Percentiles rank a stretch among this genome's conserved stretches.
These are phyloP conservation scores for Hypoxylon crocopeplum DNA, from an alignment of 495 filamentous ascomycete genomes.

Conservation along the genomic window DNA sequence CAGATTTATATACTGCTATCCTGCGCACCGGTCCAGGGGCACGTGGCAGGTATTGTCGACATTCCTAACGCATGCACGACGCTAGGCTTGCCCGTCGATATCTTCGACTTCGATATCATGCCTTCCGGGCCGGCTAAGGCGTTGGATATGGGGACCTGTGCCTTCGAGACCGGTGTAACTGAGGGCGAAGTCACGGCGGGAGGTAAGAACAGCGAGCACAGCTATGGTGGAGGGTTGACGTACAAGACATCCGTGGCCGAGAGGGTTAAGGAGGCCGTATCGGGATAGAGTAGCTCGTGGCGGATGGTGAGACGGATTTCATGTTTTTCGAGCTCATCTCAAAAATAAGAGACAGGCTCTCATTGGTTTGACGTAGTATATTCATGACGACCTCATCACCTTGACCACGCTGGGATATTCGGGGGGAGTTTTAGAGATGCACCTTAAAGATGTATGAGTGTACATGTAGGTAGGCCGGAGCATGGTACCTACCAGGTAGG, in stretches of 20 bases:
- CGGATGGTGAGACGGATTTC: too few relatives aligned
- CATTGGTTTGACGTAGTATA: too few relatives aligned
- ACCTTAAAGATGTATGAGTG: too few relatives aligned
- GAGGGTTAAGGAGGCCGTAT: constrained; percentile 18
- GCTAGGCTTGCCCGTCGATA: constrained; percentile 89
- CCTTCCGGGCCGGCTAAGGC: constrained; percentile 66
- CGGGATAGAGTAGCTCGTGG: neutral
- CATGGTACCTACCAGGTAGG: too few relatives aligned
- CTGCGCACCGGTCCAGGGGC: constrained; percentile 89
- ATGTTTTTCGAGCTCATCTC: too few relatives aligned
- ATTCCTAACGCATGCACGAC: constrained; percentile 87
- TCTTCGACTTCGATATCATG: constrained; percentile 93
- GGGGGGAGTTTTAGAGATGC: too few relatives aligned
- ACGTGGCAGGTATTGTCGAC: constrained; percentile 93
- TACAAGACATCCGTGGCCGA: constrained; percentile 45
- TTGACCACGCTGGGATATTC: too few relatives aligned
- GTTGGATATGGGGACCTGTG: constrained; percentile 79
- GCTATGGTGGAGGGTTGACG: constrained; percentile 60
- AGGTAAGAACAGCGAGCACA: constrained; percentile 54
- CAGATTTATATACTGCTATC: constrained; percentile 90
- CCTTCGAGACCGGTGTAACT: constrained; percentile 64
- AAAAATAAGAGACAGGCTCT: too few relatives aligned
- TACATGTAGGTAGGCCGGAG: too few relatives aligned
- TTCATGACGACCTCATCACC: too few relatives aligned
- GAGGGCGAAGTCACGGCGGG: constrained; percentile 51